Percentiles rank a stretch among this genome's conserved stretches.
Evolutionary conservation across 495 filamentous ascomycete species (phyloP).

Genomic region (Penicillium dipodomyicola): DNA sequence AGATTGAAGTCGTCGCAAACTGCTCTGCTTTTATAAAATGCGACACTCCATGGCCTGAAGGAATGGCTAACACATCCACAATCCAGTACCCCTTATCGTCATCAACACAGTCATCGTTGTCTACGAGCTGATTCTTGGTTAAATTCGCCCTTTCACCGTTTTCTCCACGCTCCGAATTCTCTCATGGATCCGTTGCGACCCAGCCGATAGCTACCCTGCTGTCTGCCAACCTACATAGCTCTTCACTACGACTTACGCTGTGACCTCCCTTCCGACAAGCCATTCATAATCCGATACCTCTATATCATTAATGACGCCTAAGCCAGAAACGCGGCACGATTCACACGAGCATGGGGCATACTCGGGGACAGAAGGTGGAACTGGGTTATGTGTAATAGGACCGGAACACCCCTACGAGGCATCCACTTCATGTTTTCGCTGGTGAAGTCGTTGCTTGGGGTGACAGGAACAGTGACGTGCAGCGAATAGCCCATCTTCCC

Average conservation of each 20-base stretch:
- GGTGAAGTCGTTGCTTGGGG: background rate
- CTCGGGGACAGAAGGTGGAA: background rate
- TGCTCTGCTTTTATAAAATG: background rate
- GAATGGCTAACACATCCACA: conserved; percentile 14
- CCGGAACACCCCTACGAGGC: background rate
- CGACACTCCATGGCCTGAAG: background rate
- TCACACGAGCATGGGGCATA: conserved; percentile 14
- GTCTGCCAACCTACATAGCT: background rate
- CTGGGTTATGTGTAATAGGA: background rate
- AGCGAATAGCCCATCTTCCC: background rate
- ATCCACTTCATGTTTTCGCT: background rate
- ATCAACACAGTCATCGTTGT: conserved; percentile 88
- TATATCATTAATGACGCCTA: background rate
- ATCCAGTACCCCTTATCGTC: conserved; percentile 83
- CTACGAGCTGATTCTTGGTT: conserved; percentile 86
- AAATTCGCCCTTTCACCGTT: conserved; percentile 28
- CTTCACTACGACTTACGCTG: background rate
- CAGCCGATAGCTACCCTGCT: background rate
- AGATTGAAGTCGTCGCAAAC: background rate
- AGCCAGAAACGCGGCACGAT: conserved; percentile 13
- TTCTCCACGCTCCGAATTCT: background rate
- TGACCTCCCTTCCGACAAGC: background rate
- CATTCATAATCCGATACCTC: background rate
- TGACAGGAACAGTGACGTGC: background rate
- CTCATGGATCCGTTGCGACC: background rate